Evolutionary conservation across 164 flowering plant species (phyloP), one percentile per base, ranked within the genome.

Genomic region (Chloranthus sessilifolius): DNA sequence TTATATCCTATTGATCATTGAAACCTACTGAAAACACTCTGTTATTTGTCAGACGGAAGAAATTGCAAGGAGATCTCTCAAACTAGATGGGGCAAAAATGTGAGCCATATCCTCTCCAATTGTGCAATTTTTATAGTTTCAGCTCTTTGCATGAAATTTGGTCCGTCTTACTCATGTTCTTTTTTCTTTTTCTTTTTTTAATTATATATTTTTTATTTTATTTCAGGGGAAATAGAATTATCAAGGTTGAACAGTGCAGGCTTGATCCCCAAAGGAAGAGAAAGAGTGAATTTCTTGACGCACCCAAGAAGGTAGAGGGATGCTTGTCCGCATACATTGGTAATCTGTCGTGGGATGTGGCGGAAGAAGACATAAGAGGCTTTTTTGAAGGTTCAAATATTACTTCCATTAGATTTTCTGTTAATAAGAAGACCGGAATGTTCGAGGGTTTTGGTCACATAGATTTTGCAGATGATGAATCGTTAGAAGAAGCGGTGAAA

Each of bases 401-500:
- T 28, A 53, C 57, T 29, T 53, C 57, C 9, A 53, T 53, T 20
- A 53, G 57, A 43, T 53, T 53, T 21, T 47, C 57, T 15, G 26
- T 28, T 17, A 20, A 53, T 9, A 53, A 53, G 46, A 53, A 22
- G 28, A 53, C 38, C 3, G 57, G 57, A 14, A 42, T 14, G 16
- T 53, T 53, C 17, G 38, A 38, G 20, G 57, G 57, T 42, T 53
- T 53, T 30, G 57, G 57, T 14, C 57, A 53, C 21, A 42, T 53
- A 42, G 57, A 53, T 28, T 53, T 53, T 53, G 57, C 47, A 30
- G 57, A 53, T 53, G 57, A 53, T 17, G 20, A 42, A 42, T 53
- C 57, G 31, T 23, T 53, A 3, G 57, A 53, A 19, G 57, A 29
- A 29, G 35, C 53, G 43, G 49, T 17, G 66, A 64, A 64, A 71